Conservation (phyloP, 805 yeast species). For the Candida odintsovae region DNA sequence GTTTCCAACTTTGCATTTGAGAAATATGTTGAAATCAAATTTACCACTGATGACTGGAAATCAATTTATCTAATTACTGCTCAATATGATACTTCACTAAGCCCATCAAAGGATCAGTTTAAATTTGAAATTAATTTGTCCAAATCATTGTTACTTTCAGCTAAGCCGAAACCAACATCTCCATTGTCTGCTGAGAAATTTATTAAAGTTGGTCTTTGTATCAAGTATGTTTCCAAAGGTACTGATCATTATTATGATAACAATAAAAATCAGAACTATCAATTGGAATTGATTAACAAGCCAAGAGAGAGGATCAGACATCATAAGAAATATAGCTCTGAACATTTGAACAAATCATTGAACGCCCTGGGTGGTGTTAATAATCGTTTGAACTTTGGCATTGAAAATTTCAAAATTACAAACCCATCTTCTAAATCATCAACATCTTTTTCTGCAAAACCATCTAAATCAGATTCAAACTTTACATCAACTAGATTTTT, state of each 20-base stretch:
- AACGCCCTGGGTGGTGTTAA: neutral
- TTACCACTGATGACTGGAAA: conserved; percentile 46
- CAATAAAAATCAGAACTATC: conserved; percentile 31
- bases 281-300: conserved; percentile 25
- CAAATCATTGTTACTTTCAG: conserved; percentile 17
- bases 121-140: conserved; percentile 42
- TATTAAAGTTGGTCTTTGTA: conserved; percentile 30
- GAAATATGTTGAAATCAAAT: conserved; percentile 37
- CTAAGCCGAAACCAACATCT: conserved; percentile 6
- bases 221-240: conserved; percentile 31
- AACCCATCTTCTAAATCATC: conserved; percentile 3
- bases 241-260: conserved; percentile 33
- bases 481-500: conserved; percentile 19
- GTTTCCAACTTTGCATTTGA: conserved; percentile 34
- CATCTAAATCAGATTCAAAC: conserved; percentile 3
- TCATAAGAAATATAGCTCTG: neutral
- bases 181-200: conserved; percentile 6
- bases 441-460: neutral
- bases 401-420: neutral
- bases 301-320: conserved; percentile 6
- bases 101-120: conserved; percentile 34
- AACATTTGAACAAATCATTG: neutral
- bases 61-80: conserved; percentile 37
- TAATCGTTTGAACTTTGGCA: neutral
- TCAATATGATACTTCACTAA: conserved; percentile 19